These are phyloP conservation scores for Saccharomycopsis capsularis DNA, from an alignment of 805 yeast genomes.

Conservation along the genomic window DNA sequence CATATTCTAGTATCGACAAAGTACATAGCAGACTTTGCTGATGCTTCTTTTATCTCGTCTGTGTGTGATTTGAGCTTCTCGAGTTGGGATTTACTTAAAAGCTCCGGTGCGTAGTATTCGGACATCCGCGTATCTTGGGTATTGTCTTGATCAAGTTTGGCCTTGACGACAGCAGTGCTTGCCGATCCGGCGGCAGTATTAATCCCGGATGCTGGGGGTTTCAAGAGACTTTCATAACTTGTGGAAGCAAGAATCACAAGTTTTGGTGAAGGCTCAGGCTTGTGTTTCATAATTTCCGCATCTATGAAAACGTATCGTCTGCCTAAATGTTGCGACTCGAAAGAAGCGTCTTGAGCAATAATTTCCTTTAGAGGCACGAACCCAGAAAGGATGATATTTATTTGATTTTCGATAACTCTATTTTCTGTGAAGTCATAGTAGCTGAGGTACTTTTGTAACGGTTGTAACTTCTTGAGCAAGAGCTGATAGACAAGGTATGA, in stretches of 20 bases:
- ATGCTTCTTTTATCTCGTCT: neutral
- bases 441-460: constrained; percentile 46
- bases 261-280: neutral
- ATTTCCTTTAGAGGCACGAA: constrained; percentile 42
- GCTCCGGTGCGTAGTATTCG: neutral
- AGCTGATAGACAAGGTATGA: constrained; percentile 37
- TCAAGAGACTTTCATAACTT: neutral
- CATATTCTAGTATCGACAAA: constrained; percentile 14
- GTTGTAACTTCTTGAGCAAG: constrained; percentile 39
- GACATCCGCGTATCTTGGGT: neutral
- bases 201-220: neutral
- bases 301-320: constrained; percentile 37
- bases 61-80: neutral
- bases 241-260: neutral
- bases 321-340: neutral
- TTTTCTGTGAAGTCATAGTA: constrained; percentile 35
- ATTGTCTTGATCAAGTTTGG: neutral
- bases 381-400: constrained; percentile 62
- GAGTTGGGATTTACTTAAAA: neutral
- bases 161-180: neutral
- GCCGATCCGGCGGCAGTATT: neutral
- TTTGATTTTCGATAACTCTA: constrained; percentile 40
- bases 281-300: constrained; percentile 1
- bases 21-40: neutral
- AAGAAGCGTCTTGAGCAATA: constrained; percentile 24